A percentile compares a stretch with the other conserved stretches of the same genome.
These are phyloP conservation scores for Neonectria coccinea DNA, from an alignment of 2,329 filamentous ascomycete genomes.

Conservation along the genomic window DNA sequence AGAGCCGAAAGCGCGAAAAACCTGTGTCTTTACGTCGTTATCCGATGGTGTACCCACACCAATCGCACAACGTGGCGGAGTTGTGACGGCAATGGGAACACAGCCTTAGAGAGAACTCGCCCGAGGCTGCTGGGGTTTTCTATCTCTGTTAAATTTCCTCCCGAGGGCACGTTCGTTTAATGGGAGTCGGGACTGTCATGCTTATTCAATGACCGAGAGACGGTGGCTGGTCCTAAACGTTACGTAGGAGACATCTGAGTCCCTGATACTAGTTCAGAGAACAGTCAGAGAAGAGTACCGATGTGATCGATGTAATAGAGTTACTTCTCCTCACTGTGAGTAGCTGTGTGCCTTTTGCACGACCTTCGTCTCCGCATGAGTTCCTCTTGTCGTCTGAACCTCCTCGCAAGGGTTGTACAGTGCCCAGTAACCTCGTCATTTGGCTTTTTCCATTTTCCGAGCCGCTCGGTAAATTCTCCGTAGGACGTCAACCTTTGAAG, in stretches of 20 bases:
- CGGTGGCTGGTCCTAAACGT: neutral
- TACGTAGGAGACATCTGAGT: neutral
- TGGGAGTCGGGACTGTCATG: neutral
- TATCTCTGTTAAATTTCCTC: neutral
- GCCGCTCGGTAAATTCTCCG: neutral
- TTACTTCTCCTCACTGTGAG: neutral
- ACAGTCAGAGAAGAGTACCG: neutral
- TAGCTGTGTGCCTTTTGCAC: neutral
- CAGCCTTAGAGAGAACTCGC: neutral
- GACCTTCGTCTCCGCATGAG: neutral
- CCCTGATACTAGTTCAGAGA: neutral
- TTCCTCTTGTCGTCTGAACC: neutral
- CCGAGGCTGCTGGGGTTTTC: neutral
- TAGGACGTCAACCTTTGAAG: neutral
- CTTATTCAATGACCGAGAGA: neutral
- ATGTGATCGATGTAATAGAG: neutral
- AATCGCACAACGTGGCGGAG: neutral
- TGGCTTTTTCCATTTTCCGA: no score
- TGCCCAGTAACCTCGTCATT: neutral
- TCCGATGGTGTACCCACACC: neutral
- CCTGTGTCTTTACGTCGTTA: neutral
- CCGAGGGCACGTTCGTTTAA: neutral
- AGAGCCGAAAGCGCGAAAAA: neutral
- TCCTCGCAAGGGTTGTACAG: neutral
- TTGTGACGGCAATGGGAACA: neutral